phyloP scores from a whole-genome alignment of 2,329 filamentous ascomycete species.

The Diplodia seriata region DNA sequence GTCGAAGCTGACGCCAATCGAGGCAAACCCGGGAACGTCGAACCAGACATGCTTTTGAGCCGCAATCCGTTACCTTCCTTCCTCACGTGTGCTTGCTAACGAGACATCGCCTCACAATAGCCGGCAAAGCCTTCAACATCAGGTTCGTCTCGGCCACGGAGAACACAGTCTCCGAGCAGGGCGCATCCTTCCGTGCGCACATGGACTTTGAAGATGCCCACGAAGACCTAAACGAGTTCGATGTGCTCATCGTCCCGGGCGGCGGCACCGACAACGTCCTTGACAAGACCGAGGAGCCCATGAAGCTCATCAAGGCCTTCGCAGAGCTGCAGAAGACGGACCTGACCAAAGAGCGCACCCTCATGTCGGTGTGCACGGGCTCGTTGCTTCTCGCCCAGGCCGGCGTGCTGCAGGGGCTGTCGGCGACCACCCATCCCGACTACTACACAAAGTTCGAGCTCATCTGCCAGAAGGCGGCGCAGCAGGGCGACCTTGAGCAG shows the following conservation, averaged over 20 bases:
- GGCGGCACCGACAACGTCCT: slow-evolving; percentile 64
- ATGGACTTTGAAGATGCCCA: slow-evolving; percentile 81
- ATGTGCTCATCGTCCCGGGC: slow-evolving; percentile 79
- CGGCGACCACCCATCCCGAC: slow-evolving; percentile 83
- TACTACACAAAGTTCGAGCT: slow-evolving; percentile 82
- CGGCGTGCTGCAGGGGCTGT: slow-evolving; percentile 78
- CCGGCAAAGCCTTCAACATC: slow-evolving; percentile 61
- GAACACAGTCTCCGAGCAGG: slow-evolving; percentile 63
- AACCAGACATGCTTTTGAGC: not conserved
- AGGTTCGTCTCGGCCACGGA: slow-evolving; percentile 57
- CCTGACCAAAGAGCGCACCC: slow-evolving; percentile 78
- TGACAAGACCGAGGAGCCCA: slow-evolving; percentile 65
- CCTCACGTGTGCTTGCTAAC: slow-evolving; percentile 3
- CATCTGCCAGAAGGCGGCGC: slow-evolving; percentile 75
- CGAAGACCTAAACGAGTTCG: slow-evolving; percentile 74
- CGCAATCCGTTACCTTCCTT: not conserved
- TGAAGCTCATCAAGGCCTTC: slow-evolving; percentile 76
- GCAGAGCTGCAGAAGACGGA: slow-evolving; percentile 81
- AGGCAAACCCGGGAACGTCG: not conserved
- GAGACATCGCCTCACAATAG: slow-evolving; percentile 41
- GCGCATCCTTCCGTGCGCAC: slow-evolving; percentile 74
- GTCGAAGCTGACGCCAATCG: slow-evolving; percentile 1
- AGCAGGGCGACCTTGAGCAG: slow-evolving; percentile 73
- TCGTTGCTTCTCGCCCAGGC: slow-evolving; percentile 77
- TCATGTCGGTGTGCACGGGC: slow-evolving; percentile 81